A percentile compares a stretch with the other conserved stretches of the same genome.
phyloP scores from a whole-genome alignment of 2,329 filamentous ascomycete species.

The Dothistroma pini region DNA sequence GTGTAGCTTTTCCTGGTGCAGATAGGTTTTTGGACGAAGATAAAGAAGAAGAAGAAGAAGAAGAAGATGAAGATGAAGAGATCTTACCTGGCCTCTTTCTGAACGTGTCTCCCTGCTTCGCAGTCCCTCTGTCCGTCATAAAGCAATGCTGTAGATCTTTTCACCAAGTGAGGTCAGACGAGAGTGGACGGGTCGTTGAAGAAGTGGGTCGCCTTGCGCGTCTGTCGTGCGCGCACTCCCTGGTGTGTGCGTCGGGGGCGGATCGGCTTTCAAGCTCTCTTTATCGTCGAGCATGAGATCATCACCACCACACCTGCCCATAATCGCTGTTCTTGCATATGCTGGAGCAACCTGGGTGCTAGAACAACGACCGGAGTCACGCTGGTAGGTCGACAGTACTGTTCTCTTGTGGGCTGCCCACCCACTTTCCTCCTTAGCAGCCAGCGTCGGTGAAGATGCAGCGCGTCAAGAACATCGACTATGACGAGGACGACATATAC shows the following conservation, averaged over 20 bases:
- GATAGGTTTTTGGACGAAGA: slow-evolving; percentile 1
- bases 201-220: not conserved
- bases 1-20: slow-evolving; percentile 15
- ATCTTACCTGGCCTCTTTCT: not conserved
- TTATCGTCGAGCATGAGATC: not conserved
- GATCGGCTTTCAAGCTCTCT: not conserved
- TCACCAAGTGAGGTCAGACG: not conserved
- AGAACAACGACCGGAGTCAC: not conserved
- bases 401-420: not conserved
- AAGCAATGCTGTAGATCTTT: not conserved
- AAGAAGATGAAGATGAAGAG: not conserved
- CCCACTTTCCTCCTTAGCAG: not conserved
- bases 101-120: not conserved
- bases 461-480: slow-evolving; percentile 46
- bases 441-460: slow-evolving; percentile 32
- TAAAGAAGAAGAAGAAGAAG: no score
- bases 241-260: not conserved
- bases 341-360: not conserved
- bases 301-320: not conserved
- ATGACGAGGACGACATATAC: slow-evolving; percentile 52
- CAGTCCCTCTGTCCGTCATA: not conserved
- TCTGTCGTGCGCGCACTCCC: not conserved
- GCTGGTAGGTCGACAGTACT: not conserved
- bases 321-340: not conserved
- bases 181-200: not conserved